Evolutionary conservation across 1,139 yeast species (phyloP), one percentile per base, ranked within the genome.

Genomic region (Hyphopichia fennica): DNA sequence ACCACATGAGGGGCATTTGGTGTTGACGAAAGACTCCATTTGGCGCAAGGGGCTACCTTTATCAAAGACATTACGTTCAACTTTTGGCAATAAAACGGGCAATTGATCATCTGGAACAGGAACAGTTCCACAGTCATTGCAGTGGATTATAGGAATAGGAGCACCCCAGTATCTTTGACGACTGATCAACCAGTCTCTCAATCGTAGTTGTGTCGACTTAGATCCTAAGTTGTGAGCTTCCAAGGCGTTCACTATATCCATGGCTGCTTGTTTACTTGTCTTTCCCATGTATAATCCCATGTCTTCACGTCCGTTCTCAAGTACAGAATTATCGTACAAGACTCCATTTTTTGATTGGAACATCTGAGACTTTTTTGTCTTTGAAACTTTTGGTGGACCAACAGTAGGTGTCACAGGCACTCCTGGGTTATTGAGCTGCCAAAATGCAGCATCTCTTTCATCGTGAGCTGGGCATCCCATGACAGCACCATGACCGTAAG

Each of bases 391-490:
- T 8, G 44, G 36, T 2, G 77, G 75, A 0, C 77, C 78, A 17
- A 83, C 77, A 0, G 80, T 69, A 29, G 63, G 69, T 1, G 73
- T 51, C 0, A 79, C 62, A 0, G 70, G 66, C 1, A 60, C 50
- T 0, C 55, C 52, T 0, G 87, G 84, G 53, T 72, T 73, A 56
- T 87, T 88, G 37, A 67, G 56, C 6, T 61, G 57, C 96, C 97
- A 91, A 57, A 93, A 91, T 3, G 72, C 87, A 53, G 60, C 79
- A 58, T 93, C 99, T 46, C 98, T 75, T 36, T 71, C 69, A 58
- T 93, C 98, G 61, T 91, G 98, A 0, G 86, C 96, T 2, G 99
- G 99, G 54, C 95, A 88, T 1, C 99, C 99, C 98, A 93, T 91
- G 0, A 93, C 98, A 1, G 96, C 96, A 36, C 96, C 96, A 48